Evolutionary conservation across 768 basidiomycete species (phyloP).

Genomic region (Lyophyllum atratum): DNA sequence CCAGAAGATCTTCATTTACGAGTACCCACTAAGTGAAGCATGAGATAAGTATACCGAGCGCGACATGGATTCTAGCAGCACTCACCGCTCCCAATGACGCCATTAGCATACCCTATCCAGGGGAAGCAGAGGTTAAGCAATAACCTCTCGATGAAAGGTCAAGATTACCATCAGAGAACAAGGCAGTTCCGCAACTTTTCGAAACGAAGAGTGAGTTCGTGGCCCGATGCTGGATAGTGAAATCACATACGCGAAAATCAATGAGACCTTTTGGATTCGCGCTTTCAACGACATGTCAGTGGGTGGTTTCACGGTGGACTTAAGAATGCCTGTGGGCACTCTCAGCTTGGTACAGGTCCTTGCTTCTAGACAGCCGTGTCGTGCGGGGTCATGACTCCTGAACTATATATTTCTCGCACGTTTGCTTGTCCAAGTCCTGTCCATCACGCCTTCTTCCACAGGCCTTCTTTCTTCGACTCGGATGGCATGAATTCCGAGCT

Average conservation of each 20-base stretch:
- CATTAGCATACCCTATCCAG: constrained; percentile 73
- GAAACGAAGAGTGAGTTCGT: neutral
- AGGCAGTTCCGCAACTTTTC: no score
- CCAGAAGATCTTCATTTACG: no score
- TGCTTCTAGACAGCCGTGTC: neutral
- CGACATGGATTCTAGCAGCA: constrained; percentile 11
- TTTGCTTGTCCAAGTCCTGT: no score
- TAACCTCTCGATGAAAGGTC: no score
- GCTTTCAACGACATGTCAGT: constrained; percentile 2
- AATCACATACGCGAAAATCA: constrained; percentile 16
- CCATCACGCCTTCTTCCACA: no score
- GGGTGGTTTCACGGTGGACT: neutral
- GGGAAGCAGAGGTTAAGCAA: neutral
- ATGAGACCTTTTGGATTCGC: constrained; percentile 10
- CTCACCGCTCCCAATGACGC: constrained; percentile 74
- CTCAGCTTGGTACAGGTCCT: no score
- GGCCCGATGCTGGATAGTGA: neutral
- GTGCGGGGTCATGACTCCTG: neutral
- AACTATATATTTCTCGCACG: no score
- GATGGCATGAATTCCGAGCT: no score
- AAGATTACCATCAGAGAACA: no score
- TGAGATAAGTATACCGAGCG: neutral
- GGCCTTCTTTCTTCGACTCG: no score
- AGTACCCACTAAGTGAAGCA: no score
- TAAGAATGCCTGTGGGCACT: no score